Percentiles rank a stretch among this genome's conserved stretches.
These are phyloP conservation scores for Ilyonectria robusta DNA, from an alignment of 2,329 filamentous ascomycete genomes.

Conservation along the genomic window DNA sequence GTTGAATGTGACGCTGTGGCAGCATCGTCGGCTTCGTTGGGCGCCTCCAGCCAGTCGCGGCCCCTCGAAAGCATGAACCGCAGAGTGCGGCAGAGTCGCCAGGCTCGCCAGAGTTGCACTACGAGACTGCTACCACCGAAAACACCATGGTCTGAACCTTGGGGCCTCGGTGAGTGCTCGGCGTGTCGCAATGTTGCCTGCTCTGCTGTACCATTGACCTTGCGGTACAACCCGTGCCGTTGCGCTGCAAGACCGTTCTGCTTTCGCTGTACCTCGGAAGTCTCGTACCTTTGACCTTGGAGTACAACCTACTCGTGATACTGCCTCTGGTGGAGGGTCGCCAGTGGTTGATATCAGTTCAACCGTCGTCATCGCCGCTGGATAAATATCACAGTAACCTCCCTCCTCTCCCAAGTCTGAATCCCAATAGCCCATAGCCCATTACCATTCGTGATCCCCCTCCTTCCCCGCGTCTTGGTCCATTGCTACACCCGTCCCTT, in stretches of 20 bases:
- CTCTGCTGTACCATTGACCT: slow-evolving; percentile 10
- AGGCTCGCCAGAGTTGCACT: slow-evolving; percentile 19
- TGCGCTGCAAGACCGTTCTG: background rate
- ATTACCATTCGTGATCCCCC: slow-evolving; percentile 19
- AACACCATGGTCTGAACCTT: slow-evolving; percentile 41
- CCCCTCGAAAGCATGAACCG: slow-evolving; percentile 24
- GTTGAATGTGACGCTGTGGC: slow-evolving; percentile 38
- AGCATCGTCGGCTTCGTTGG: slow-evolving; percentile 20
- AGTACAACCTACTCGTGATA: background rate
- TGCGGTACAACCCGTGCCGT: background rate
- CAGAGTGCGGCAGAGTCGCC: slow-evolving; percentile 20
- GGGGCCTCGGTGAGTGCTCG: slow-evolving; percentile 44
- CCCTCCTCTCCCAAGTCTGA: background rate
- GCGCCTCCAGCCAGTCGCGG: slow-evolving; percentile 24
- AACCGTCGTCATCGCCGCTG: slow-evolving; percentile 31
- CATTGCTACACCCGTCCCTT: slow-evolving; percentile 21
- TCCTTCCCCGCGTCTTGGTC: slow-evolving; percentile 30
- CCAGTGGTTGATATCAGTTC: slow-evolving; percentile 47
- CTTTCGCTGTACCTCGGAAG: too few species aligned
- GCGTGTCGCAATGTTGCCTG: slow-evolving; percentile 14
- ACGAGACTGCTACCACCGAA: slow-evolving; percentile 23
- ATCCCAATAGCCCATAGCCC: slow-evolving; percentile 2
- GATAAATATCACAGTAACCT: slow-evolving; percentile 44
- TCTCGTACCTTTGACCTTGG: slow-evolving; percentile 9
- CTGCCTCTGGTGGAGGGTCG: slow-evolving; percentile 49